Evolutionary conservation across 2,329 filamentous ascomycete species (phyloP), one percentile per base, ranked within the genome.

Genomic region (Cytospora chrysosperma): DNA sequence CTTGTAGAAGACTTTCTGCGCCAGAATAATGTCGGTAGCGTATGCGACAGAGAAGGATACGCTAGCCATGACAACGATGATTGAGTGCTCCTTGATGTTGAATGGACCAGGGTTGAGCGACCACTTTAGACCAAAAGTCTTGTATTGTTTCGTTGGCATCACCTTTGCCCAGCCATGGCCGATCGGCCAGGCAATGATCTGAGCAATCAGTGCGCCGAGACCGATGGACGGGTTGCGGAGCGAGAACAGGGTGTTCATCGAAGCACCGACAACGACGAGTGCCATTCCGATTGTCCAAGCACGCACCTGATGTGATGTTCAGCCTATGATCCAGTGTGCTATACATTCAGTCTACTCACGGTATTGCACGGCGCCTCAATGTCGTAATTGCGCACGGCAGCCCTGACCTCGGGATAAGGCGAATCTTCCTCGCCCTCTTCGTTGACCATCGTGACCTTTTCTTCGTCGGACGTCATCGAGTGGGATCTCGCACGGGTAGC

Each of bases 1-100:
- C 72, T 88, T 86, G 72, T 92, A 92, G 69, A 91, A 92, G 19
- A 88, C 82, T 21, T 85, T 76, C 74, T 91, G 88, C 0, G 89
- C 89, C 2, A 91, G 78, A 52, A 93, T 83, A 32, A 91, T 88
- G 68, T 92, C 89, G 1, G 89, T 92, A 0, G 88, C 88, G 69
- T 92, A 92, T 4, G 88, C 87, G 7, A 82, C 86, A 56, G 78
- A 87, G 67, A 91, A 90, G 6, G 88, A 87, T 7, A 90, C 87
- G 71, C 89, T 86, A 19, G 90, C 88, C 85, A 89, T 89, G 68
- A 89, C 84, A 21, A 87, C 84, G 62, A 90, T 88, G 65, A 90
- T 82, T 50, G 85, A 76, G 71, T 90, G 88, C 70, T 90, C 88
- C 73, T 90, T 90, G 72, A 88, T 81, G 70, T 88, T 90, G 75